Conservation (phyloP, 352 stramenopile genomes). For the Heterotrichella gracilis region DNA sequence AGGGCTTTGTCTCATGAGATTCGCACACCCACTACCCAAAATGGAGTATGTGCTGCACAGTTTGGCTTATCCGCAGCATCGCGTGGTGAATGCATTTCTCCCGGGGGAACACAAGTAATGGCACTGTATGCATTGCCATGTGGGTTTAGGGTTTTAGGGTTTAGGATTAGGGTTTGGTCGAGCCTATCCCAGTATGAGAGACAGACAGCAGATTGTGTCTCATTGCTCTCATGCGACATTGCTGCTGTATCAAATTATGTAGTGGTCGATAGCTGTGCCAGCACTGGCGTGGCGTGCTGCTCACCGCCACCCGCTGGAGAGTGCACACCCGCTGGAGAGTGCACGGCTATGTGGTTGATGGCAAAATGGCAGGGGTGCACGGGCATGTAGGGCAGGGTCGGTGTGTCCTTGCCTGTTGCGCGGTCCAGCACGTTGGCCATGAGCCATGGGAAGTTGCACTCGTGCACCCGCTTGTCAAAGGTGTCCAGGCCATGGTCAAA, state of each 20-base stretch:
- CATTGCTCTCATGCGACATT: too few species aligned
- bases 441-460: slow-evolving; percentile 28
- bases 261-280: too few species aligned
- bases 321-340: not conserved
- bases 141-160: too few species aligned
- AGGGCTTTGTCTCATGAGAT: not conserved
- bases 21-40: not conserved
- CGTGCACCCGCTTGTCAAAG: slow-evolving; percentile 18
- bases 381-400: not conserved
- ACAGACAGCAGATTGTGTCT: too few species aligned
- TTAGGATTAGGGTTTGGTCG: too few species aligned
- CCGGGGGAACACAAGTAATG: too few species aligned
- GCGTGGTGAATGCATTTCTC: not conserved
- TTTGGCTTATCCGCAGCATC: not conserved
- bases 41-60: not conserved
- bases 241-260: too few species aligned
- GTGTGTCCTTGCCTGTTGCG: not conserved
- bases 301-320: slow-evolving; percentile 4
- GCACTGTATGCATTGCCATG: too few species aligned
- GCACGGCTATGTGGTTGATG: not conserved
- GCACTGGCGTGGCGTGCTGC: not conserved
- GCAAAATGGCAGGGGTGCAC: not conserved
- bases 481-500: slow-evolving; percentile 27
- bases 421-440: slow-evolving; percentile 23
- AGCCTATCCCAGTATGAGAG: too few species aligned